phyloP scores from a whole-genome alignment of 352 stramenopile genomes.

The Albugo candida region DNA sequence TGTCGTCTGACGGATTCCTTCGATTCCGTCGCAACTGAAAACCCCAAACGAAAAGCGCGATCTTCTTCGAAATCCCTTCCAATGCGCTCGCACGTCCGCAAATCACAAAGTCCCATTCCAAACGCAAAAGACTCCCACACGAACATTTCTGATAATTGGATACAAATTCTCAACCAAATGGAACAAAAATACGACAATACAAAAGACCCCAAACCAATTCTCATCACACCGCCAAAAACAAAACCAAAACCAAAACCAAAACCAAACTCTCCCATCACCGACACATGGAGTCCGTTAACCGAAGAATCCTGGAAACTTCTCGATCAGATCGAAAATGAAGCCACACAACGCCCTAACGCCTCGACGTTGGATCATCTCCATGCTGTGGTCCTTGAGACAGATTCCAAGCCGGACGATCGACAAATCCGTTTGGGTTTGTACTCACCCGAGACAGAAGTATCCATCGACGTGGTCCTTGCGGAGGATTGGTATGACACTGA shows the following conservation, averaged over 20 bases:
- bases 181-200: slow-evolving; percentile 2
- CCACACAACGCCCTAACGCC: slow-evolving; percentile 19
- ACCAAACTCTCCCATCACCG: slow-evolving; percentile 14
- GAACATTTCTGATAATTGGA: slow-evolving; percentile 4
- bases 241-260: not conserved
- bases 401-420: not conserved
- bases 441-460: not conserved
- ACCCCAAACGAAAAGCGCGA: too few relatives aligned
- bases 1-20: slow-evolving; percentile 24
- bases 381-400: not conserved
- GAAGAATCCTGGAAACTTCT: slow-evolving; percentile 59
- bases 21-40: too few relatives aligned
- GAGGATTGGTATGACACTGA: slow-evolving; percentile 66
- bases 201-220: not conserved
- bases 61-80: too few relatives aligned
- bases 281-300: slow-evolving; percentile 47
- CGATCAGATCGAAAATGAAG: slow-evolving; percentile 45
- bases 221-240: too few relatives aligned
- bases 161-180: not conserved
- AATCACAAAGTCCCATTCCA: not conserved
- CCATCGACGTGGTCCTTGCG: slow-evolving; percentile 24
- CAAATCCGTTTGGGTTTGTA: not conserved
- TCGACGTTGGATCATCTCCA: not conserved
- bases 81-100: too few relatives aligned
- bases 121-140: not conserved